Conservation (phyloP, 1,139 yeast species). For the Kurtzmaniella quercitrusa region DNA sequence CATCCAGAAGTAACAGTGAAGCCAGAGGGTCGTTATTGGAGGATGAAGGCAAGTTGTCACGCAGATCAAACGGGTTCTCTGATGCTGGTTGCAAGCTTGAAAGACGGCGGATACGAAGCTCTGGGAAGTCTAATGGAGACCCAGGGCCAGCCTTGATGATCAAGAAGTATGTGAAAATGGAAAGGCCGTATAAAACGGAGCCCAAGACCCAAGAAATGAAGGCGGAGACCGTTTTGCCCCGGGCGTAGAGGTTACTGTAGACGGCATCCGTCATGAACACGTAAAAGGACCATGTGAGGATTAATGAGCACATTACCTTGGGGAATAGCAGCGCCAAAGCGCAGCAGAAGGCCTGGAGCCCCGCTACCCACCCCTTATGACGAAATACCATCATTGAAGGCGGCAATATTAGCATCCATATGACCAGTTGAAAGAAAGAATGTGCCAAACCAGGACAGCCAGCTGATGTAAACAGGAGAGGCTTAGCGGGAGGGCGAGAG, state of each 20-base stretch:
- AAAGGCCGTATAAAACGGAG: constrained; percentile 18
- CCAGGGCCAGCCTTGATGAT: constrained; percentile 64
- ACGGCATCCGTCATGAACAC: constrained; percentile 25
- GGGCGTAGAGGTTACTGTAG: constrained; percentile 13
- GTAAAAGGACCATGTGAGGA: constrained; percentile 58
- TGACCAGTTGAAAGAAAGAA: neutral
- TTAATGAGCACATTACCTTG: constrained; percentile 45
- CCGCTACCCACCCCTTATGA: constrained; percentile 10
- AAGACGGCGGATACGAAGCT: constrained; percentile 16
- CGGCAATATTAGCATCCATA: constrained; percentile 20
- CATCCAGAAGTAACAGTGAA: neutral
- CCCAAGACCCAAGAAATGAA: constrained; percentile 10
- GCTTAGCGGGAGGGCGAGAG: neutral
- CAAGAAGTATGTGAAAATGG: constrained; percentile 45
- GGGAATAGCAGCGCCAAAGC: constrained; percentile 54
- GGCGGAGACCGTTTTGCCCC: constrained; percentile 13
- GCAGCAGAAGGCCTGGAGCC: constrained; percentile 36
- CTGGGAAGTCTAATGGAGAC: constrained; percentile 44
- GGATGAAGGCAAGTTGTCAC: neutral
- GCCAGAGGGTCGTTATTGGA: constrained; percentile 1
- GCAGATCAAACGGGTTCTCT: constrained; percentile 12
- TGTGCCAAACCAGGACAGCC: neutral
- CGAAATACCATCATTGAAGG: constrained; percentile 15
- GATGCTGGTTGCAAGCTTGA: constrained; percentile 8
- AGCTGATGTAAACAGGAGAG: neutral